Evolutionary conservation across 2,329 filamentous ascomycete species (phyloP).

Genomic region (Ramularia endophylla): DNA sequence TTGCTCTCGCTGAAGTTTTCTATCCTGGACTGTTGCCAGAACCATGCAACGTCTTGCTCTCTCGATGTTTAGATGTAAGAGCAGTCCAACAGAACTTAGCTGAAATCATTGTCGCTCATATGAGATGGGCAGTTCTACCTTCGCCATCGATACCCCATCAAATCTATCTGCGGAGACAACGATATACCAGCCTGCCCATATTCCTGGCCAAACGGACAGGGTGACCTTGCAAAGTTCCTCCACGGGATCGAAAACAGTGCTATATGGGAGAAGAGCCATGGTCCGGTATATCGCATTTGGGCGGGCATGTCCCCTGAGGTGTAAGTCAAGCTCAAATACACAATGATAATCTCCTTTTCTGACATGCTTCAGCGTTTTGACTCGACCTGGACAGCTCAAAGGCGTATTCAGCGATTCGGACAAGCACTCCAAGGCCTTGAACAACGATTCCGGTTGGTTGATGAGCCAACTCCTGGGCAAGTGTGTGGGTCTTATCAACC

Average conservation of each 20-base stretch:
- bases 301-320: conserved; percentile 4
- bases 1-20: no score
- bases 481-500: conserved; percentile 40
- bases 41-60: no score
- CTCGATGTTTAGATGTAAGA: no score
- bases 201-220: conserved; percentile 37
- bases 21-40: no score
- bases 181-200: conserved; percentile 13
- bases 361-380: background rate
- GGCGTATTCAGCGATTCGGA: conserved; percentile 41
- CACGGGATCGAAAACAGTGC: conserved; percentile 23
- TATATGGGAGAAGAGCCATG: conserved; percentile 2
- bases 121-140: no score
- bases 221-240: conserved; percentile 38
- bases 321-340: background rate
- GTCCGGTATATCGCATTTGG: conserved; percentile 6
- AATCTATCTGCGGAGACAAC: no score
- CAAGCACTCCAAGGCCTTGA: conserved; percentile 37
- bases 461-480: conserved; percentile 38
- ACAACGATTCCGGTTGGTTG: conserved; percentile 39
- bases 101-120: no score
- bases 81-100: no score
- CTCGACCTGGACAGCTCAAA: conserved; percentile 2
- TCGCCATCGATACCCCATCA: no score
- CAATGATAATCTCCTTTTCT: no score